These are phyloP conservation scores for Epichloe aotearoae DNA, from an alignment of 2,329 filamentous ascomycete genomes.

Conservation along the genomic window DNA sequence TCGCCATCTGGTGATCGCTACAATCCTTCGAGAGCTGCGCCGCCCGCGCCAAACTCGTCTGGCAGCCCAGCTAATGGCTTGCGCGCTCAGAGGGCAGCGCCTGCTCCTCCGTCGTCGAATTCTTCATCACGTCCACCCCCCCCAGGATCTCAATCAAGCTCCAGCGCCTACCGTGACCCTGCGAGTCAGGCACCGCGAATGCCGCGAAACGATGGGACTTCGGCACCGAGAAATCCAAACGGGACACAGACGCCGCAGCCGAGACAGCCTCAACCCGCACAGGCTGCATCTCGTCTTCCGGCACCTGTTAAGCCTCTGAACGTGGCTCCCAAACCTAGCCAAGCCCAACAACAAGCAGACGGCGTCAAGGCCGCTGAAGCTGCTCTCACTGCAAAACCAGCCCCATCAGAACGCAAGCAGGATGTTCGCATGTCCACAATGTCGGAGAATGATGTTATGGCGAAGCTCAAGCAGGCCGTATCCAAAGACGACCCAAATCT, in stretches of 20 bases:
- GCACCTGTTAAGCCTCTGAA: slow-evolving; percentile 67
- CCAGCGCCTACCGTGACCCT: slow-evolving; percentile 30
- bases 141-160: slow-evolving; percentile 36
- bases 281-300: slow-evolving; percentile 36
- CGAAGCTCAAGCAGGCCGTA: slow-evolving; percentile 83
- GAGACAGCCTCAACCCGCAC: slow-evolving; percentile 32
- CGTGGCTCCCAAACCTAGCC: slow-evolving; percentile 52
- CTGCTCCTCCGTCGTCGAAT: slow-evolving; percentile 45
- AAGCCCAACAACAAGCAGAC: slow-evolving; percentile 38
- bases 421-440: slow-evolving; percentile 98
- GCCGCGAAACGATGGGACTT: slow-evolving; percentile 33
- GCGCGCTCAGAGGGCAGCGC: slow-evolving; percentile 68
- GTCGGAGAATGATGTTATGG: slow-evolving; percentile 95
- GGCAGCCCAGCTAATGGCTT: slow-evolving; percentile 42
- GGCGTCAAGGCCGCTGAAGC: slow-evolving; percentile 81
- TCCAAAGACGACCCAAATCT: slow-evolving; percentile 90
- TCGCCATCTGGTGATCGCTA: slow-evolving; percentile 51
- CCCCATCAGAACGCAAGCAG: slow-evolving; percentile 61
- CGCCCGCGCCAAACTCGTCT: slow-evolving; percentile 55
- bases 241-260: slow-evolving; percentile 37
- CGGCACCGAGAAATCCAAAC: slow-evolving; percentile 44
- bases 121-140: slow-evolving; percentile 31
- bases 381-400: slow-evolving; percentile 72
- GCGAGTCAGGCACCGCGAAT: slow-evolving; percentile 28
- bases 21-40: slow-evolving; percentile 74